Evolutionary conservation across 148 eudicot genomes (phyloP), one percentile per base, ranked within the genome.

Genomic region (Rhododendron henanense): DNA sequence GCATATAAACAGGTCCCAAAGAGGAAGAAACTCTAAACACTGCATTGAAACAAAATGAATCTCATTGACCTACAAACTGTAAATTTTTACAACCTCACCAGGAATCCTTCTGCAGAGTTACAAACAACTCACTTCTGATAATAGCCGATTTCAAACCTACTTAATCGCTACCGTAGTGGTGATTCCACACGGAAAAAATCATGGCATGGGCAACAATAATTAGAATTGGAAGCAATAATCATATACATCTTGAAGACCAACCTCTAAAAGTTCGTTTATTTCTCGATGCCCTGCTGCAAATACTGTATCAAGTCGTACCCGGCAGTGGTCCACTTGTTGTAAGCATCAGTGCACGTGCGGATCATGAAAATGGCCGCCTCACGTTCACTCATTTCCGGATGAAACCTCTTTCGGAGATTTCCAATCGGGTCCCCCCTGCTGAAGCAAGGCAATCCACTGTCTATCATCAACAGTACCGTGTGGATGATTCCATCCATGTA

Each of bases 401-500:
- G 98, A 85, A 97, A 97, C 91, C 99, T 92, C 89, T 97, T 97
- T 59, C 98, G 89, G 35, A 95, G 93, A 88, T 94, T 97, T 57
- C 98, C 98, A 65, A 95, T 95, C 2, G 99, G 96, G 86, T 94
- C 99, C 1, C 99, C 98, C 79, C 98, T 88, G 91, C 99, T 92
- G 87, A 97, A 97, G 93, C 99, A 97, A 48, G 99, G 99, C 87
- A 97, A 91, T 71, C 99, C 99, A 84, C 99, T 97, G 88, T 97
- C 98, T 28, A 94, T 63, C 99, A 97, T 97, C 91, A 95, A 81
- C 50, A 89, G 61, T n/a, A 97, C 98, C 0, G 99, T 95, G 89
- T 88, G 95, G 84, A 97, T 91, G 69, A 97, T 97, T 47, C 99
- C 99, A 87, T 97, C 98, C 99, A 97, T 97, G 83, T 97, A 85